Percentiles rank a stretch among this genome's conserved stretches.
phyloP scores from a whole-genome alignment of 169 alveolate genomes.

The Blepharisma undulans region DNA sequence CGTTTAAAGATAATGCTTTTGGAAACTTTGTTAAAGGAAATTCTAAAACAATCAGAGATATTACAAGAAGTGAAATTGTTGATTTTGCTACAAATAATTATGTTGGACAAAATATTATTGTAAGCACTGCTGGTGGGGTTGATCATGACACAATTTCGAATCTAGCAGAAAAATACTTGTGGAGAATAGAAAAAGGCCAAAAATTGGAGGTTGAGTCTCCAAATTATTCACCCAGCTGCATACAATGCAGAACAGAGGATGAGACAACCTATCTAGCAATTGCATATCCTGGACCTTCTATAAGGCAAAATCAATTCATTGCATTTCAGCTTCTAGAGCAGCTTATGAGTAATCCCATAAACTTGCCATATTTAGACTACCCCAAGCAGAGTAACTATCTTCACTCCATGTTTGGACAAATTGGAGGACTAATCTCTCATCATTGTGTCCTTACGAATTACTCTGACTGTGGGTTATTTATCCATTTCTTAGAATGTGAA shows the following conservation, averaged over 20 bases:
- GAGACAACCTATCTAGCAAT: not conserved
- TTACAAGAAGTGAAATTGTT: not conserved
- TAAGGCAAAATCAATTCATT: not conserved
- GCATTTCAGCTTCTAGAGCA: not conserved
- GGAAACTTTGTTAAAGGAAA: not conserved
- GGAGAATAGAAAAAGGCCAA: not conserved
- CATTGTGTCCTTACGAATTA: not conserved
- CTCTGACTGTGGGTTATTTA: not conserved
- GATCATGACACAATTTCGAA: not conserved
- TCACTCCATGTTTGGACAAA: not conserved
- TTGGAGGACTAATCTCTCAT: conserved; percentile 5
- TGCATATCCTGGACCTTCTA: conserved; percentile 14
- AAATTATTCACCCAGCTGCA: not conserved
- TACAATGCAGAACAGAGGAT: not conserved
- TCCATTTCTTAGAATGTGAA: not conserved
- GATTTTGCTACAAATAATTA: not conserved
- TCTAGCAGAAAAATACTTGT: not conserved
- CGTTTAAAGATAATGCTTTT: conserved; percentile 9
- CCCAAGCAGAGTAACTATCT: not conserved
- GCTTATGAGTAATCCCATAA: not conserved
- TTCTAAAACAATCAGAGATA: not conserved
- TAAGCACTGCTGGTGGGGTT: not conserved
- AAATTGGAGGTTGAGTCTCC: not conserved
- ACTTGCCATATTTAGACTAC: not conserved
- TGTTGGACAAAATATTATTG: not conserved